These are phyloP conservation scores for Sinapis alba DNA, from an alignment of 441 rosid genomes.

Conservation along the genomic window DNA sequence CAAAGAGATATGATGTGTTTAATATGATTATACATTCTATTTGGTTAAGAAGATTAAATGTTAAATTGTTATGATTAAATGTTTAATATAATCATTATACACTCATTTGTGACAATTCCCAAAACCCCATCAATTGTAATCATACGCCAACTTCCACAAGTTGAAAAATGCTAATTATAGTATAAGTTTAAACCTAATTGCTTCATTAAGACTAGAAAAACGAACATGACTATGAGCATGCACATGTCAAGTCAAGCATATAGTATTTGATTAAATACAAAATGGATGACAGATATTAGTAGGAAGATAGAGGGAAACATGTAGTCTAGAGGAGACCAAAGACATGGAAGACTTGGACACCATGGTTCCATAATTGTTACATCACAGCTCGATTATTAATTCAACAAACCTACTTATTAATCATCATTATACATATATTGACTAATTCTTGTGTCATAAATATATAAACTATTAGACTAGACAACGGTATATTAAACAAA, in stretches of 20 bases:
- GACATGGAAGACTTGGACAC: conserved; percentile 19
- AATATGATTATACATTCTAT: conserved; percentile 65
- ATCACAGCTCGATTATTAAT: not conserved
- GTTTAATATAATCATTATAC: not conserved
- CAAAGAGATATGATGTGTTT: conserved; percentile 60
- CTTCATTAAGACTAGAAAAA: not conserved
- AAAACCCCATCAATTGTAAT: not conserved
- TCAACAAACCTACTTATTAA: not conserved
- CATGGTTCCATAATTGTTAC: not conserved
- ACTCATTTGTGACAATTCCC: not conserved
- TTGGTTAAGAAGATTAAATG: conserved; percentile 67
- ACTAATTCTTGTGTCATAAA: conserved; percentile 5
- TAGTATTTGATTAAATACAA: conserved; percentile 16
- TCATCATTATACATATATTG: conserved; percentile 15
- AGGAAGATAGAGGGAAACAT: conserved; percentile 39
- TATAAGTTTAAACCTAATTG: not conserved
- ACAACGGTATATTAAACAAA: not conserved
- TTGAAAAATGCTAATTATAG: not conserved
- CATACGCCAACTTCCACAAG: not conserved
- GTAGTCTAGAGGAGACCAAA: conserved; percentile 21
- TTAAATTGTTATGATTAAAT: conserved; percentile 28
- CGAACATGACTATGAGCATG: not conserved
- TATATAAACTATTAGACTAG: not conserved
- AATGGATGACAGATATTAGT: conserved; percentile 21
- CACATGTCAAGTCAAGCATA: conserved; percentile 13